Percentiles rank a stretch among this genome's conserved stretches.
These are phyloP conservation scores for Eucalyptus paniculata DNA, from an alignment of 345 rosid genomes.

Conservation along the genomic window DNA sequence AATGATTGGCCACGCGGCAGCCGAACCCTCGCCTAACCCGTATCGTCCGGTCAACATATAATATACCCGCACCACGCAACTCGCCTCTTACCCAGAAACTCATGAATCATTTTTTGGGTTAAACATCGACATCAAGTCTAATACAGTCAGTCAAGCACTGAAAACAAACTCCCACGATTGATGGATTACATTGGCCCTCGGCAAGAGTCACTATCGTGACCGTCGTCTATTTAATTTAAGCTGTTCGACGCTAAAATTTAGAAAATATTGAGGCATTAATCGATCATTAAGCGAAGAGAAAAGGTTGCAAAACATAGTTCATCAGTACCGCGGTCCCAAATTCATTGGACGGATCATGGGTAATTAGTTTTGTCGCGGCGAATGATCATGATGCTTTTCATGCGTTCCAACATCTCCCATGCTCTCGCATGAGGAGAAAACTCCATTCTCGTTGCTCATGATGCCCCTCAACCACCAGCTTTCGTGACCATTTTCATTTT, in stretches of 20 bases:
- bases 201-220: background rate
- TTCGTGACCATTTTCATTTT: background rate
- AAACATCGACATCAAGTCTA: background rate
- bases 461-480: background rate
- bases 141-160: rapidly evolving
- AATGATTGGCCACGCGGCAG: background rate
- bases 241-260: rapidly evolving
- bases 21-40: background rate
- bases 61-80: background rate
- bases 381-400: background rate
- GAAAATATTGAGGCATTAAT: rapidly evolving
- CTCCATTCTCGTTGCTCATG: background rate
- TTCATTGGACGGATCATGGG: background rate
- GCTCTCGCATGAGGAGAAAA: background rate
- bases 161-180: background rate
- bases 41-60: background rate
- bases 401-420: background rate
- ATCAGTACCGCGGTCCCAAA: background rate
- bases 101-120: background rate
- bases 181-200: background rate
- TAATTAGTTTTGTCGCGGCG: background rate
- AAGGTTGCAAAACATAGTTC: background rate
- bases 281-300: background rate
- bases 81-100: background rate
- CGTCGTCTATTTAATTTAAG: background rate